Evolutionary conservation across 2,329 filamentous ascomycete species (phyloP).

Genomic region (Fusarium sp.): DNA sequence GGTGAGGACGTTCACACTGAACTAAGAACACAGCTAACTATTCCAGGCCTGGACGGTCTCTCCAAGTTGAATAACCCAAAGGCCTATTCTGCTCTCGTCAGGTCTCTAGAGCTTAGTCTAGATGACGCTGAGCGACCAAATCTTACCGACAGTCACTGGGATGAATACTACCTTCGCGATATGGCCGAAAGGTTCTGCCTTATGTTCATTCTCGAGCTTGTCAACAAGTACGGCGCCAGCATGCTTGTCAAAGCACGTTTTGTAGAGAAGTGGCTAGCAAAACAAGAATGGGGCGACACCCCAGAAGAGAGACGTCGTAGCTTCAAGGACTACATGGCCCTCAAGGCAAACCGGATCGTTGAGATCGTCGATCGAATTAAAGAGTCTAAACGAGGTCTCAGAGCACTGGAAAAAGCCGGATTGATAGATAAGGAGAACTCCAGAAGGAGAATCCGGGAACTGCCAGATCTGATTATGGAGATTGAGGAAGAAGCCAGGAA

Average conservation of each 20-base stretch:
- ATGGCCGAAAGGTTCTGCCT: conserved; percentile 72
- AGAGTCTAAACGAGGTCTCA: conserved; percentile 64
- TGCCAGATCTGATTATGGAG: conserved; percentile 54
- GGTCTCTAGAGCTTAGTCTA: conserved; percentile 69
- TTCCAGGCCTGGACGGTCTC: conserved; percentile 55
- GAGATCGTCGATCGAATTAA: conserved; percentile 65
- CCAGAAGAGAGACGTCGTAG: conserved; percentile 66
- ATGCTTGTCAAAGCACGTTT: conserved; percentile 73
- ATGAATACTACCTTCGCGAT: conserved; percentile 73
- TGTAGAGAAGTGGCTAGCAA: conserved; percentile 79
- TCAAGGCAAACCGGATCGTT: conserved; percentile 65
- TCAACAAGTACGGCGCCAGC: conserved; percentile 69
- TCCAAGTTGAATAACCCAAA: conserved; percentile 63
- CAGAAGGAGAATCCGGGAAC: conserved; percentile 47
- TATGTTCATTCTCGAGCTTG: conserved; percentile 68
- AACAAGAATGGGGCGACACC: conserved; percentile 75
- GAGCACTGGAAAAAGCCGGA: conserved; percentile 64
- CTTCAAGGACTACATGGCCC: conserved; percentile 65
- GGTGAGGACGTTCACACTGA: conserved; percentile 35
- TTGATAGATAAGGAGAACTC: conserved; percentile 57
- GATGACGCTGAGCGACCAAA: conserved; percentile 63
- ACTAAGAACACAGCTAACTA: conserved; percentile 30
- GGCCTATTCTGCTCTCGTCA: conserved; percentile 70
- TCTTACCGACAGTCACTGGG: conserved; percentile 69
- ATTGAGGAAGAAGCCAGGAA: conserved; percentile 48